Conservation (phyloP, 140 eudicot species). For the Oenanthe javanica region DNA sequence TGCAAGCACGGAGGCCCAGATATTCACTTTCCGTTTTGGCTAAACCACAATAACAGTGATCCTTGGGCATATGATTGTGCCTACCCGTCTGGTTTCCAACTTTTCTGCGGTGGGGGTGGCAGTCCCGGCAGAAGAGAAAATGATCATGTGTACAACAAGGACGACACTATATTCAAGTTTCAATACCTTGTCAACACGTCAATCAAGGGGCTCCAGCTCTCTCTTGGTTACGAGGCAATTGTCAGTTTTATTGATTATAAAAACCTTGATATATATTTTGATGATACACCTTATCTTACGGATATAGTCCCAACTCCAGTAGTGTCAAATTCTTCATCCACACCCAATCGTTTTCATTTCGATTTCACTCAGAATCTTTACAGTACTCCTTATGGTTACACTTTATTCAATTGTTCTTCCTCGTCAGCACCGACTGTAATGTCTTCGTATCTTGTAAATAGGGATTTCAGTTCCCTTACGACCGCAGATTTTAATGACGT, state of each 20-base stretch:
- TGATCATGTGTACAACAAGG: neutral
- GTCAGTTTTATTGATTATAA: neutral
- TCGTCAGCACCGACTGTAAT: neutral
- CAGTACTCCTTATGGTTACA: neutral
- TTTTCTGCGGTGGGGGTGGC: neutral
- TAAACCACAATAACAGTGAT: neutral
- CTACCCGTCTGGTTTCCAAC: neutral
- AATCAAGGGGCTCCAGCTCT: neutral
- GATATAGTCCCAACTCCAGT: neutral
- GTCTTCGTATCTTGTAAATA: too few relatives aligned
- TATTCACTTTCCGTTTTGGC: neutral
- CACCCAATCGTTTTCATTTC: neutral
- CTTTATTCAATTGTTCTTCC: slow-evolving; percentile 1
- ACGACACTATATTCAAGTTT: neutral
- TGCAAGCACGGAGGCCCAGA: neutral
- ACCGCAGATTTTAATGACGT: too few relatives aligned
- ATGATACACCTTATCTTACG: neutral
- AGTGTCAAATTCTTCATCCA: neutral
- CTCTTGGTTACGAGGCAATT: neutral
- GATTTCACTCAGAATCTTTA: neutral
- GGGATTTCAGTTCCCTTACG: too few relatives aligned
- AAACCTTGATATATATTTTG: neutral
- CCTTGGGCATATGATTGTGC: neutral
- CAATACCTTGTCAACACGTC: neutral
- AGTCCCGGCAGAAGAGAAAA: neutral